Percentiles rank a stretch among this genome's conserved stretches.
Evolutionary conservation across 352 stramenopile genomes (phyloP).

Genomic region (Pythium aristosporum): DNA sequence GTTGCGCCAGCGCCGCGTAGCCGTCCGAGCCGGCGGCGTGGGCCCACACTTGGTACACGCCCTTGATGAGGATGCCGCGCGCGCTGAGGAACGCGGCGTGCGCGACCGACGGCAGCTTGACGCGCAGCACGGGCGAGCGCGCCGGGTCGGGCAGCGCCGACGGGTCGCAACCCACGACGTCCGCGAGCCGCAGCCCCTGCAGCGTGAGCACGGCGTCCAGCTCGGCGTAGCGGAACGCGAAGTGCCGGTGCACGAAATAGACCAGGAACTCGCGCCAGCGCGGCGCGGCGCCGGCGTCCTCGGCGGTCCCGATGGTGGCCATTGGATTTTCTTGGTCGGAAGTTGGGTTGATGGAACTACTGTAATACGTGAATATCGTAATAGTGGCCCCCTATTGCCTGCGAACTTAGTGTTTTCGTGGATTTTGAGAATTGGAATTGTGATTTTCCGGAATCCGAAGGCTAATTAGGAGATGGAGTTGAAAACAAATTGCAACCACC

Average conservation of each 20-base stretch:
- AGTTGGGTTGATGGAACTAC: not conserved
- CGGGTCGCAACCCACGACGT: slow-evolving; percentile 33
- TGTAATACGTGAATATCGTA: not conserved
- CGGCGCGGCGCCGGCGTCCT: not conserved
- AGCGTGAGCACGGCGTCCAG: slow-evolving; percentile 72
- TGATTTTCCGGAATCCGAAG: not conserved
- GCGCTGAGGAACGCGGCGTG: slow-evolving; percentile 78
- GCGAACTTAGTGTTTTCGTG: not conserved
- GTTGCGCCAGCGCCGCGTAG: slow-evolving; percentile 53
- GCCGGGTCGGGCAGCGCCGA: slow-evolving; percentile 43
- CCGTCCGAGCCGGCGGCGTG: slow-evolving; percentile 25
- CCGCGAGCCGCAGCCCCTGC: slow-evolving; percentile 40
- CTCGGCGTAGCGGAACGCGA: slow-evolving; percentile 81
- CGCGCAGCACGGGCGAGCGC: slow-evolving; percentile 58
- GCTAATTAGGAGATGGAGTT: not conserved
- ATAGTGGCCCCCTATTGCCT: not conserved
- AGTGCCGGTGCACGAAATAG: slow-evolving; percentile 84
- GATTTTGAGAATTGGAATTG: not conserved
- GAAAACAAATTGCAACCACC: too few relatives aligned
- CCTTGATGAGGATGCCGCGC: slow-evolving; percentile 81
- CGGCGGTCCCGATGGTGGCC: not conserved
- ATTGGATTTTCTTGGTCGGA: not conserved
- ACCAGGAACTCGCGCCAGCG: slow-evolving; percentile 66
- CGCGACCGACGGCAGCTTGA: slow-evolving; percentile 52
- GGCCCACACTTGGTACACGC: slow-evolving; percentile 80